Evolutionary conservation across 495 filamentous ascomycete species (phyloP).

Genomic region (Friedmanniomyces simplex): DNA sequence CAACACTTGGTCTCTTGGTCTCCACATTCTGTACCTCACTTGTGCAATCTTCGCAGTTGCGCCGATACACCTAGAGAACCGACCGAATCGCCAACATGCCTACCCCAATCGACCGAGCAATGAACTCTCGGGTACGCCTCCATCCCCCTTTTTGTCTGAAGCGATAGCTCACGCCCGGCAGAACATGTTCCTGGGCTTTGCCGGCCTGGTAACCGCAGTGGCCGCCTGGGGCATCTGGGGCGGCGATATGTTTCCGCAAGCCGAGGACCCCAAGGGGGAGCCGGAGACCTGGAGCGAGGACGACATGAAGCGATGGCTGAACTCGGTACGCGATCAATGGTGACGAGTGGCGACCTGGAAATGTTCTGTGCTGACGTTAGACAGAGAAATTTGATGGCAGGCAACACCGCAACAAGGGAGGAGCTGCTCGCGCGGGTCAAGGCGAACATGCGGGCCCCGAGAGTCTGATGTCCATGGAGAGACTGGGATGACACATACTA

Average conservation of each 20-base stretch:
- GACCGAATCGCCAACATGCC: constrained; percentile 14
- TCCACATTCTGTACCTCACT: too few species aligned
- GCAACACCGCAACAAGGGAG: constrained; percentile 54
- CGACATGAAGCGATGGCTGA: constrained; percentile 22
- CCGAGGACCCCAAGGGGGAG: constrained; percentile 20
- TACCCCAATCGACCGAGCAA: constrained; percentile 22
- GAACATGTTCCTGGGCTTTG: constrained; percentile 25
- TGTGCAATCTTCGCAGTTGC: too few species aligned
- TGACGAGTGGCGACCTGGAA: neutral
- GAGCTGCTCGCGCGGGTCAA: constrained; percentile 70
- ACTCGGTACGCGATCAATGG: constrained; percentile 7
- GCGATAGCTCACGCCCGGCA: neutral
- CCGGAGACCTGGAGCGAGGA: constrained; percentile 20
- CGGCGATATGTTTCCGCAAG: constrained; percentile 20
- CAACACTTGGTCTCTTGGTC: too few species aligned
- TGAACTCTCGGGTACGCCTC: constrained; percentile 13
- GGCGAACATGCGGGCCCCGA: constrained; percentile 56
- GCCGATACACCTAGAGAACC: too few species aligned
- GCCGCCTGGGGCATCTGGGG: constrained; percentile 25
- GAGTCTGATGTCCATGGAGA: neutral
- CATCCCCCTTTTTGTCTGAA: neutral
- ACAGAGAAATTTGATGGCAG: constrained; percentile 12
- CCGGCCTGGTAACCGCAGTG: constrained; percentile 22
- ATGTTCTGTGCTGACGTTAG: neutral
- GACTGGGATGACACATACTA: neutral